Conservation (phyloP, 352 stramenopile genomes). For the Globisporangium viniferum region DNA sequence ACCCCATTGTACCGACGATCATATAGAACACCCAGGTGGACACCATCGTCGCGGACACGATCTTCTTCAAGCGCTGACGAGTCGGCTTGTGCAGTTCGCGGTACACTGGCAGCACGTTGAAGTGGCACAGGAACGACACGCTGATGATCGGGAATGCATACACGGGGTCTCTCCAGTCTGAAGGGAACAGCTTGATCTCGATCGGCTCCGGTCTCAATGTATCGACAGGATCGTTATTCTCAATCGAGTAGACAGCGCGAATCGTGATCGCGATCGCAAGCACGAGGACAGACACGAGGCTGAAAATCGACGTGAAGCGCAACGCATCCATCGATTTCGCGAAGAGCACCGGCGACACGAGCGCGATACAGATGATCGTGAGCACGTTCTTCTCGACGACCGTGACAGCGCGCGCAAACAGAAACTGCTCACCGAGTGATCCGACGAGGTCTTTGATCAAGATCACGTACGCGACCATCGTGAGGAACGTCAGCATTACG, state of each 20-base stretch:
- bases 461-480: slow-evolving; percentile 94
- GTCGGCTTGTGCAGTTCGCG: slow-evolving; percentile 94
- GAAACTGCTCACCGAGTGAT: slow-evolving; percentile 73
- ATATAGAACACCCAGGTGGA: slow-evolving; percentile 93
- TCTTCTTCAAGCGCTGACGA: slow-evolving; percentile 85
- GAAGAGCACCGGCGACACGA: slow-evolving; percentile 77
- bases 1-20: slow-evolving; percentile 90
- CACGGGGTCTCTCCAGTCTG: slow-evolving; percentile 58
- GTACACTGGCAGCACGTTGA: slow-evolving; percentile 97
- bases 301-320: slow-evolving; percentile 82
- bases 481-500: slow-evolving; percentile 93
- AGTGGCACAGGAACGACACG: slow-evolving; percentile 97
- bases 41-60: slow-evolving; percentile 92
- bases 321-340: slow-evolving; percentile 73
- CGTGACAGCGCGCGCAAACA: slow-evolving; percentile 60
- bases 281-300: slow-evolving; percentile 63
- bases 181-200: slow-evolving; percentile 57
- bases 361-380: slow-evolving; percentile 56
- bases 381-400: slow-evolving; percentile 59
- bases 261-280: slow-evolving; percentile 70
- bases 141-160: slow-evolving; percentile 95
- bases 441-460: slow-evolving; percentile 93
- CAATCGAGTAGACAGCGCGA: slow-evolving; percentile 33
- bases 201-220: slow-evolving; percentile 14
- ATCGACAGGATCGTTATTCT: neutral